Evolutionary conservation across 139 green algal genomes (phyloP).

Genomic region (Coelastrella sp.): DNA sequence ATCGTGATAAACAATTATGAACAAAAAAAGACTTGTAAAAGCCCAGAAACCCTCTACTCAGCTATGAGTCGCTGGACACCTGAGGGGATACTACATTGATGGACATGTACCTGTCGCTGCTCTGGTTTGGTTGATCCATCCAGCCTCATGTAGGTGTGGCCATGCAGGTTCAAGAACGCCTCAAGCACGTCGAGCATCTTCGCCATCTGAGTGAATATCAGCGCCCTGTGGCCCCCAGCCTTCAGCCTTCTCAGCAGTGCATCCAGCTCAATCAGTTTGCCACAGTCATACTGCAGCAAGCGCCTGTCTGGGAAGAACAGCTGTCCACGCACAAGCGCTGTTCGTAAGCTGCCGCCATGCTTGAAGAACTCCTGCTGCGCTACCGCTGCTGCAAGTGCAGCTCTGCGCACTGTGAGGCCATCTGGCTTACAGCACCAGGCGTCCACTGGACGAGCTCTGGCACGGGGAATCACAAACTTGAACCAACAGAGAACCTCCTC

Average conservation of each 20-base stretch:
- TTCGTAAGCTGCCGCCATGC: conserved; percentile 71
- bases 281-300: conserved; percentile 96
- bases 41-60: too few species aligned
- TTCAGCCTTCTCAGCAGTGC: conserved; percentile 86
- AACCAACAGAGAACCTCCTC: conserved; percentile 82
- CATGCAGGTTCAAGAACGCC: conserved; percentile 95
- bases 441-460: conserved; percentile 64
- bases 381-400: background rate
- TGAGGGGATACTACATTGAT: background rate
- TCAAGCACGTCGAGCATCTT: conserved; percentile 98
- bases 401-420: conserved; percentile 45
- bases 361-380: conserved; percentile 22
- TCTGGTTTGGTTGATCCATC: conserved; percentile 98
- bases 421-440: conserved; percentile 67
- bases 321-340: conserved; percentile 78
- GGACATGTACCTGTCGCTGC: conserved; percentile 91
- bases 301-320: conserved; percentile 97
- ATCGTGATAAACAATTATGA: too few species aligned
- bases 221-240: conserved; percentile 81
- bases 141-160: conserved; percentile 94
- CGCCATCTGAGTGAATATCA: conserved; percentile 99
- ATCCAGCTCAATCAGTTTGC: conserved; percentile 92
- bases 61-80: too few species aligned
- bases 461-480: conserved; percentile 87
- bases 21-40: too few species aligned